phyloP scores from a whole-genome alignment of 495 filamentous ascomycete genomes.

The Daldinia grandis region DNA sequence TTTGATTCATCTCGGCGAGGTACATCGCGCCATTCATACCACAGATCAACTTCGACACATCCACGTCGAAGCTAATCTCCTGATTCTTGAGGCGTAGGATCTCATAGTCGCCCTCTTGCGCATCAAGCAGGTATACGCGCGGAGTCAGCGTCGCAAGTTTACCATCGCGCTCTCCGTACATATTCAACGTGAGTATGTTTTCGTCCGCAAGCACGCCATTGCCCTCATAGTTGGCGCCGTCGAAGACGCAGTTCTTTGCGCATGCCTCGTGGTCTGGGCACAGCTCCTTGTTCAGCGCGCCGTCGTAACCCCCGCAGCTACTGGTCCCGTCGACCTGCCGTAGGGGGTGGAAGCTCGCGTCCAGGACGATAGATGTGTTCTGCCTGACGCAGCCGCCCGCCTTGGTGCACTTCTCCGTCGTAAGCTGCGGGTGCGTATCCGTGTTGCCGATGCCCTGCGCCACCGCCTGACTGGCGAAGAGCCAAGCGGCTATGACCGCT shows the following conservation, averaged over 20 bases:
- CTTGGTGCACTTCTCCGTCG: constrained; percentile 64
- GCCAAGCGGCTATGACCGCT: constrained; percentile 9
- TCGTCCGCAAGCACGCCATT: constrained; percentile 66
- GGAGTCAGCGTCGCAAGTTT: constrained; percentile 61
- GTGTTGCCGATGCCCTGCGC: constrained; percentile 29
- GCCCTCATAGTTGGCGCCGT: constrained; percentile 67
- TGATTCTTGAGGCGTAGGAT: constrained; percentile 65
- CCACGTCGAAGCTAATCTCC: constrained; percentile 76
- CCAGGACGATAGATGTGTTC: constrained; percentile 65
- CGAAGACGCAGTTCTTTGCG: constrained; percentile 66
- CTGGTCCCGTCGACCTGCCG: constrained; percentile 60
- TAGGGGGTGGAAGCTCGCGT: constrained; percentile 72
- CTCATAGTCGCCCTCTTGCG: constrained; percentile 62
- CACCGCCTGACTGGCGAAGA: constrained; percentile 9
- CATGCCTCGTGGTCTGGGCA: constrained; percentile 65
- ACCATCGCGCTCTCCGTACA: constrained; percentile 58
- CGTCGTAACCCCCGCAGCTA: constrained; percentile 51
- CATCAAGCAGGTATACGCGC: constrained; percentile 67
- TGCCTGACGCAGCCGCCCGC: constrained; percentile 61
- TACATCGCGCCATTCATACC: constrained; percentile 79
- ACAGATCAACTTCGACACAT: constrained; percentile 70
- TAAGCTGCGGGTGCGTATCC: constrained; percentile 62
- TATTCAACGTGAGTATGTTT: constrained; percentile 61
- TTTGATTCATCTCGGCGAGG: constrained; percentile 69
- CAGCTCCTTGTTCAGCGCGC: constrained; percentile 57